These are phyloP conservation scores for Phytopythium litorale DNA, from an alignment of 352 stramenopile genomes.

Conservation along the genomic window DNA sequence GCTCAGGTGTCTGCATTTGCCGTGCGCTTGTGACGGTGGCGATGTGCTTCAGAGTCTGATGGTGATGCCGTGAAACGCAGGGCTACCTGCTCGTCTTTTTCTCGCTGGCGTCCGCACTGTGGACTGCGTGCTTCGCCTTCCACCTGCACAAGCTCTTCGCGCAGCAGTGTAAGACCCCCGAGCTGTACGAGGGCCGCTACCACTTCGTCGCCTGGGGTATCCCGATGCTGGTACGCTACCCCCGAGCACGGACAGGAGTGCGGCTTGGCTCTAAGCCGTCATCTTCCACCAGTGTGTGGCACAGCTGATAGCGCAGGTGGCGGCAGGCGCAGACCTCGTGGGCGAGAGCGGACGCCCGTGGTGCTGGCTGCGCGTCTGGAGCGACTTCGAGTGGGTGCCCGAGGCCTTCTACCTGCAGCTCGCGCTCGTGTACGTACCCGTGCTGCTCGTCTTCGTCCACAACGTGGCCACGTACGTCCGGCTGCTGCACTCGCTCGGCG, in stretches of 20 bases:
- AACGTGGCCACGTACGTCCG: constrained; percentile 60
- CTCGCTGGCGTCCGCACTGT: constrained; percentile 57
- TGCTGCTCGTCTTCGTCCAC: constrained; percentile 48
- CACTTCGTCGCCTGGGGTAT: constrained; percentile 67
- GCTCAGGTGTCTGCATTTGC: constrained; percentile 28
- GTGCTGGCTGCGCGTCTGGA: constrained; percentile 80
- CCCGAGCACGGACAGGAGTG: background rate
- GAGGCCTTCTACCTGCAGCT: constrained; percentile 59
- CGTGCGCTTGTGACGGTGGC: background rate
- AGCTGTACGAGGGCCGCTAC: constrained; percentile 69
- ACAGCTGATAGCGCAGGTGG: constrained; percentile 41
- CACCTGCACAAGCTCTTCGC: constrained; percentile 69
- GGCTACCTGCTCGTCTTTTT: constrained; percentile 70
- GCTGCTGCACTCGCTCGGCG: constrained; percentile 58
- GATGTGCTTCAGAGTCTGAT: background rate
- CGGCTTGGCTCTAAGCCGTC: background rate
- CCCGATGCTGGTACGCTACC: constrained; percentile 27
- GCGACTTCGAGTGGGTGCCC: constrained; percentile 41
- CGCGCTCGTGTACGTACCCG: constrained; percentile 50
- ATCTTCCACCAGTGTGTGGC: constrained; percentile 28
- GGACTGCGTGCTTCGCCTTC: constrained; percentile 75
- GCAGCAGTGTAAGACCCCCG: constrained; percentile 39
- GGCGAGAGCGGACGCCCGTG: constrained; percentile 62
- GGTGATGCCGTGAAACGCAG: constrained; percentile 13
- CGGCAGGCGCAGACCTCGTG: constrained; percentile 42